These are phyloP conservation scores for Vanilla planifolia DNA, from an alignment of 106 monocot genomes.

Conservation along the genomic window DNA sequence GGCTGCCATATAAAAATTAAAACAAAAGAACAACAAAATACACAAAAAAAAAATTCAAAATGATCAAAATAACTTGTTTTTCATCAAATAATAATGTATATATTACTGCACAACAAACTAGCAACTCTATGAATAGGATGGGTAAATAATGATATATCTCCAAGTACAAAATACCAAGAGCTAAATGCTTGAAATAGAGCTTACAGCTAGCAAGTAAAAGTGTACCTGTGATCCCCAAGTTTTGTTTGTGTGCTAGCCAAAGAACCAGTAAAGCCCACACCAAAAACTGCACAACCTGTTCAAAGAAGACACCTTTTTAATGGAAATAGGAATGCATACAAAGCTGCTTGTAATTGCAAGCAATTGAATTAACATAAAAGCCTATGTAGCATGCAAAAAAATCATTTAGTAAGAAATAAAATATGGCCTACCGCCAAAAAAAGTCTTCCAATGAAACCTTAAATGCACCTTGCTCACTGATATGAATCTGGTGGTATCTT, in stretches of 20 bases:
- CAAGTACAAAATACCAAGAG: background rate
- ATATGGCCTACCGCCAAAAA: too few relatives aligned
- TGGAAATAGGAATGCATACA: too few relatives aligned
- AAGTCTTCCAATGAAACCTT: too few relatives aligned
- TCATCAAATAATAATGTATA: background rate
- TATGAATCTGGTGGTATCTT: too few relatives aligned
- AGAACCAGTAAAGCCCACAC: constrained; percentile 88
- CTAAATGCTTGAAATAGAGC: background rate
- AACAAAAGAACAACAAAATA: background rate
- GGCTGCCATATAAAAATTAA: too few relatives aligned
- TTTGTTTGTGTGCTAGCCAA: constrained; percentile 57
- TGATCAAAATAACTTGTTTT: background rate
- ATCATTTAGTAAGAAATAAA: too few relatives aligned
- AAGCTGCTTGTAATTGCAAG: too few relatives aligned
- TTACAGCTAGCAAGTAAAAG: background rate
- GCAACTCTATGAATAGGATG: background rate
- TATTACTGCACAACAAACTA: background rate
- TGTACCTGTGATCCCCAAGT: constrained; percentile 74
- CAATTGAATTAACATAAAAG: too few relatives aligned
- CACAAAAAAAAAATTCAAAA: too few relatives aligned
- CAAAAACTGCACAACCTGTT: constrained; percentile 57
- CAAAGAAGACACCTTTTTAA: constrained; percentile 7
- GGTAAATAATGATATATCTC: background rate
- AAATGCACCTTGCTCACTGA: too few relatives aligned
- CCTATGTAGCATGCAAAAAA: too few relatives aligned